These are phyloP conservation scores for Naematelia aurantialba DNA, from an alignment of 768 basidiomycete genomes.

Conservation along the genomic window DNA sequence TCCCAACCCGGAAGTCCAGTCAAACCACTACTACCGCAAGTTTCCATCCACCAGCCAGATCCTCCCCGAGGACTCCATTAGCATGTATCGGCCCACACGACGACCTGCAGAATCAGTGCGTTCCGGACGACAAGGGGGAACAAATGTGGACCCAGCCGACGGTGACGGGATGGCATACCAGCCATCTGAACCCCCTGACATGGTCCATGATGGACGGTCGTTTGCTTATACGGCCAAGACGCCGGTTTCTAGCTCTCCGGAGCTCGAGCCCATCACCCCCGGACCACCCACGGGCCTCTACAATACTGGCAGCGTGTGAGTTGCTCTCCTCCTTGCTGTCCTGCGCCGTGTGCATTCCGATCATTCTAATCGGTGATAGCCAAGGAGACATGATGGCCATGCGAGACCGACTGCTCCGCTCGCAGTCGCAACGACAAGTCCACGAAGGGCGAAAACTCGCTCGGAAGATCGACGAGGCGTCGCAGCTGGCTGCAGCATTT, in stretches of 20 bases:
- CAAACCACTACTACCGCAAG: slow-evolving; percentile 11
- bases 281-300: slow-evolving; percentile 26
- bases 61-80: slow-evolving; percentile 28
- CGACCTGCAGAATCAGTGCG: slow-evolving; percentile 3
- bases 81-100: slow-evolving; percentile 36
- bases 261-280: slow-evolving; percentile 26
- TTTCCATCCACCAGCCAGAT: slow-evolving; percentile 24
- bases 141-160: slow-evolving; percentile 33
- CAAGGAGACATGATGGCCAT: slow-evolving; percentile 36
- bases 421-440: slow-evolving; percentile 14
- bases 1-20: neutral
- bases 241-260: neutral
- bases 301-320: slow-evolving; percentile 28
- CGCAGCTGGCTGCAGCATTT: slow-evolving; percentile 28
- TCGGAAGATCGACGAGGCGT: slow-evolving; percentile 20
- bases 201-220: neutral
- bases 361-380: slow-evolving; percentile 11
- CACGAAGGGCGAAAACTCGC: slow-evolving; percentile 12
- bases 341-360: neutral
- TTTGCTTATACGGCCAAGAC: neutral
- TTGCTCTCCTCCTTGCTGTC: slow-evolving; percentile 1
- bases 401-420: slow-evolving; percentile 30
- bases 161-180: neutral
- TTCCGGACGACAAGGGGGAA: slow-evolving; percentile 31
- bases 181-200: neutral